phyloP scores from a whole-genome alignment of 129 eudicot genomes.

The carrot (Daucus carota) region DH1_v3.0 NC_030384.2:50747001-50747500 shows the following conservation, averaged over 20 bases:
- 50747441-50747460: too few relatives aligned
- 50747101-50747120: neutral
- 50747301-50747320: neutral
- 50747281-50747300: neutral
- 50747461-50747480: too few relatives aligned
- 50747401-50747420: too few relatives aligned
- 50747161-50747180: neutral
- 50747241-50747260: neutral
- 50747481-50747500: too few relatives aligned
- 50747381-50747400: too few relatives aligned
- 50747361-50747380: too few relatives aligned
- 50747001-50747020: slow-evolving; percentile 11
- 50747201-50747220: neutral
- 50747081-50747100: neutral
- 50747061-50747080: neutral
- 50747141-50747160: neutral
- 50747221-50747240: neutral
- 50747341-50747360: too few relatives aligned
- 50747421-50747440: too few relatives aligned
- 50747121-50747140: slow-evolving; percentile 16
- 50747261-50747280: neutral
- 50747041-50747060: slow-evolving; percentile 2
- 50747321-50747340: neutral
- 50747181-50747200: neutral
- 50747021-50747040: slow-evolving; percentile 1